These are phyloP conservation scores for Ceratocystis variospora DNA, from an alignment of 2,329 filamentous ascomycete species.

Conservation along the genomic window DNA sequence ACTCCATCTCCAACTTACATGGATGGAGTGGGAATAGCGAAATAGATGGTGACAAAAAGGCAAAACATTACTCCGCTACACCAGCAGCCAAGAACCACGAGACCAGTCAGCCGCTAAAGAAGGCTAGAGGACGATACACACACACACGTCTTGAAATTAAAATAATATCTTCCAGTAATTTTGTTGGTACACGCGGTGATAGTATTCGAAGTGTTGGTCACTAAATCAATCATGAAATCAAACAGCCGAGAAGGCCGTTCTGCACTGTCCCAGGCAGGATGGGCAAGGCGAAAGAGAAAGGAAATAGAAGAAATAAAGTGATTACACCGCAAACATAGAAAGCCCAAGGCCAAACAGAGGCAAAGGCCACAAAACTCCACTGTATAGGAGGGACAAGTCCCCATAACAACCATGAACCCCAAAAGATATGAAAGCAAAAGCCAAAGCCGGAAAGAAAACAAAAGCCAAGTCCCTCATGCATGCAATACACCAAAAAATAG, in stretches of 20 bases:
- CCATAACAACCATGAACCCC: slow-evolving; percentile 8
- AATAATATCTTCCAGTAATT: too few relatives aligned
- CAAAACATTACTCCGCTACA: too few relatives aligned
- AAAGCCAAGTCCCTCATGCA: slow-evolving; percentile 16
- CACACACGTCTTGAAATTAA: too few relatives aligned
- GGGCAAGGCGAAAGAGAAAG: not conserved
- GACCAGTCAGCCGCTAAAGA: too few relatives aligned
- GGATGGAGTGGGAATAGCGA: too few relatives aligned
- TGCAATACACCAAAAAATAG: slow-evolving; percentile 10
- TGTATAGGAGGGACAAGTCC: slow-evolving; percentile 15
- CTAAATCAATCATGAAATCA: not conserved
- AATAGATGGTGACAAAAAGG: too few relatives aligned
- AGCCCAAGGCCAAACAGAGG: not conserved
- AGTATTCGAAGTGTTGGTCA: not conserved
- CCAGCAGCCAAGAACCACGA: too few relatives aligned
- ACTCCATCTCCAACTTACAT: too few relatives aligned
- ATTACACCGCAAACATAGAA: not conserved
- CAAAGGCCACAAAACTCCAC: slow-evolving; percentile 11
- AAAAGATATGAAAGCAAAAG: not conserved
- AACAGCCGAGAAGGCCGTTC: not conserved
- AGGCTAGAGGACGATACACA: too few relatives aligned
- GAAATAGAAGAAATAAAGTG: not conserved
- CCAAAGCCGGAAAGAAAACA: slow-evolving; percentile 2
- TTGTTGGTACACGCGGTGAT: not conserved
- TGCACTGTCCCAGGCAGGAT: too few relatives aligned